Base-by-base conservation (phyloP, 257 asterid species). In the Asclepias syriaca region DNA sequence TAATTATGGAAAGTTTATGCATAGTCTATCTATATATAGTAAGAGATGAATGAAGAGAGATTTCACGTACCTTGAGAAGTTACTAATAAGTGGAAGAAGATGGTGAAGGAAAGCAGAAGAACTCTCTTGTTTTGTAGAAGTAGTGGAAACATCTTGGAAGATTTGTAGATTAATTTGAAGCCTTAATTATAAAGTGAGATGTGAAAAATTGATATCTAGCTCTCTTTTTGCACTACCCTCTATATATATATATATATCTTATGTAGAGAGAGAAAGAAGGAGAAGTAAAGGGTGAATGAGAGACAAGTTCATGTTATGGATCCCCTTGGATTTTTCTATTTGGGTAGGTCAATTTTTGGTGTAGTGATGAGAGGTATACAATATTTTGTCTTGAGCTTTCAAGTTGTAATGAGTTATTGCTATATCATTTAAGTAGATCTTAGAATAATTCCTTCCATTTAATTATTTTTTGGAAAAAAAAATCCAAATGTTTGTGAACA, bases 21-120 rank as follows among this genome's bases (percentile, higher is more conserved):
- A 1, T 29, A 29, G 34, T 29, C 34, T 29, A 29, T 29, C 34
- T 29, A 29, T 29, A 29, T 2, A 29, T 29, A 29, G 51, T 11
- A 48, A 48, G 15, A 48, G 51, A 48, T 48, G 11, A 48, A 48
- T 14, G 12, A 49, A 49, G 1, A 8, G 4, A 16, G 9, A 51
- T 49, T 65, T 40, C 3, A 39, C 53, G 12, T 67, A 68, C 72
- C 72, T 48, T 68, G 72, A 68, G 43, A 43, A 68, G 56, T 49
- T 16, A 48, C 7, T 15, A 50, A 6, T 43, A 43, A 22, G 72
- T 50, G 46, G 63, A 49, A 68, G 63, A 51, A 68, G 5, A 68
- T 22, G 48, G 19, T 29, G 29, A 50, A 68, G 61, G 60, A 68
- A 51, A 24, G 61, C 9, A 50, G 24, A 29, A 68, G 45, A 51